A percentile compares a stretch with the other conserved stretches of the same genome.
These are phyloP conservation scores for Ogataea saltuana DNA, from an alignment of 805 yeast species.

Conservation along the genomic window DNA sequence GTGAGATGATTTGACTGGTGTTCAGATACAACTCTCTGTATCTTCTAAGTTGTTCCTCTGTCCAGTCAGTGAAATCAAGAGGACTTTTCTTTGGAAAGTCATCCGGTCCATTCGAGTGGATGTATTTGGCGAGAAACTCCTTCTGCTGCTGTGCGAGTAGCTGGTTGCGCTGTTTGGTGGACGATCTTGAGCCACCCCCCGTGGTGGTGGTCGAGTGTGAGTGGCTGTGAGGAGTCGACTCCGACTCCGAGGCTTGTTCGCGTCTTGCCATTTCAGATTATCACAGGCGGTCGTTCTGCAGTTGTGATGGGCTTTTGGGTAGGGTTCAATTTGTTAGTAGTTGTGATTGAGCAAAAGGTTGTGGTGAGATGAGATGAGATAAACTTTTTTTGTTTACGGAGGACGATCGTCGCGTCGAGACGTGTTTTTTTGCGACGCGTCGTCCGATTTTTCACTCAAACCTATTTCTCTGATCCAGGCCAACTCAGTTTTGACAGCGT, in stretches of 20 bases:
- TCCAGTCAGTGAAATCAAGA: slow-evolving; percentile 66
- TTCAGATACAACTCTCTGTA: slow-evolving; percentile 57
- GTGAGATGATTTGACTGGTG: slow-evolving; percentile 42
- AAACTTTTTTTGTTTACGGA: too few relatives aligned
- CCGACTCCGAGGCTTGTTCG: slow-evolving; percentile 26
- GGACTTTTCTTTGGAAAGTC: slow-evolving; percentile 55
- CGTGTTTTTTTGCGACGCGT: slow-evolving; percentile 2
- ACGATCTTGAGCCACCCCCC: slow-evolving; percentile 37
- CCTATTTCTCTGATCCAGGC: too few relatives aligned
- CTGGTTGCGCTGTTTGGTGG: slow-evolving; percentile 60
- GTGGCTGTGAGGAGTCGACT: slow-evolving; percentile 13
- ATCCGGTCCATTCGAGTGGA: slow-evolving; percentile 72
- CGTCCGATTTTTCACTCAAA: not conserved
- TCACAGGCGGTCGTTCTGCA: too few relatives aligned
- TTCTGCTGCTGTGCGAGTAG: slow-evolving; percentile 70
- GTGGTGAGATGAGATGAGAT: too few relatives aligned
- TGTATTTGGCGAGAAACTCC: slow-evolving; percentile 64
- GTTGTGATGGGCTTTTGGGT: too few relatives aligned
- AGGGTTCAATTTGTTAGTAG: too few relatives aligned
- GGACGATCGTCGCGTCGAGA: slow-evolving; percentile 6
- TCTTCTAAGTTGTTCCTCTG: slow-evolving; percentile 62
- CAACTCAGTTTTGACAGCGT: too few relatives aligned
- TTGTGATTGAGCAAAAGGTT: too few relatives aligned
- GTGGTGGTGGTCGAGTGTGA: slow-evolving; percentile 8
- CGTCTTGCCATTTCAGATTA: slow-evolving; percentile 17